Evolutionary conservation across 2,329 filamentous ascomycete genomes (phyloP), one percentile per base, ranked within the genome.

Genomic region (Falciphora oryzae): DNA sequence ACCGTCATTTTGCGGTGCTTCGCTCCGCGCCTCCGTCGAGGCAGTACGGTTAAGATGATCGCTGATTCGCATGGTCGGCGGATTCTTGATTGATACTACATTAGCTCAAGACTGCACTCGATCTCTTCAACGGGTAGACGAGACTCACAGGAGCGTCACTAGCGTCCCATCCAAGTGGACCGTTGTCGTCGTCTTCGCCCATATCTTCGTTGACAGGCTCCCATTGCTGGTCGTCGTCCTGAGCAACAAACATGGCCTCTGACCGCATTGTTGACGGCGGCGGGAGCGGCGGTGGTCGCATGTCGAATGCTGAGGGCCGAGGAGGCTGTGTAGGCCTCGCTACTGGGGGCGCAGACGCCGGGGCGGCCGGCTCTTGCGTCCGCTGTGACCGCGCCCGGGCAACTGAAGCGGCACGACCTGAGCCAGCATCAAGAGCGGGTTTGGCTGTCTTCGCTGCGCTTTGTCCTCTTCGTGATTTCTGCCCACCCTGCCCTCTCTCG

Each of bases 81-180:
- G 63, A 13, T 61, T 53, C 63, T 63, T 67, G 11, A 53, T 25
- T 18, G 44, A 53, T n/a, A 7, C 22, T 5, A 53, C n/a, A 14
- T 53, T 25, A 53, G 22, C 44, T n/a, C 44, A 25, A 11, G 22
- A 22, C 44, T 6, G 10, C 4, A 11, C 44, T 53, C 11, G 22
- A 29, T n/a, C 44, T 25, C 10, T 2, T 53, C 16, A 22, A 53
- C 8, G 44, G 8, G 44, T 10, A 53, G 44, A 10, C 7, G 6
- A 28, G 28, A 56, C 82, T 79, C 75, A 89, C 87, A 67, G 82
- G 80, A 61, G 89, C 83, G 53, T 83, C 85, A 71, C 84, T 89
- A 63, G 87, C 83, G 74, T 93, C 89, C 91, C 91, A 94, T 53
- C 87, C 88, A 59, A 93, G 77, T 69, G 87, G 86, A 62, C 87